Percentiles rank a stretch among this genome's conserved stretches.
Conservation (phyloP, 2,329 filamentous ascomycete genomes). For the Fusarium virguliforme region DNA sequence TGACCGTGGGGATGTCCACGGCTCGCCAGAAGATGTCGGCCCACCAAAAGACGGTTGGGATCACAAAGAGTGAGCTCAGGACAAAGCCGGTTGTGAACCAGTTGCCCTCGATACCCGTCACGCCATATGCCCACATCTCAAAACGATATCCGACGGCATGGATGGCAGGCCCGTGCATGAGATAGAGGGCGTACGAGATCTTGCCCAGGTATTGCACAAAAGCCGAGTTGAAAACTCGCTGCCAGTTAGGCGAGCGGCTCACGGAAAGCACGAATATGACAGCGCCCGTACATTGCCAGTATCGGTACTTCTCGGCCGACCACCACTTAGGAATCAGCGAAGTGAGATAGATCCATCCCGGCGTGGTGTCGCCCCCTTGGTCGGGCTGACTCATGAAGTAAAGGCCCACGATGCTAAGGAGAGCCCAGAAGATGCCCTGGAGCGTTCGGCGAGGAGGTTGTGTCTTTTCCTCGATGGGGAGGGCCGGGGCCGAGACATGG, state of each 20-base stretch:
- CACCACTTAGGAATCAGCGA: conserved; percentile 67
- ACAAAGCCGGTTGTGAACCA: conserved; percentile 65
- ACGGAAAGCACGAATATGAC: conserved; percentile 68
- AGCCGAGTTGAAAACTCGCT: conserved; percentile 66
- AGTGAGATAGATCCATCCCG: conserved; percentile 67
- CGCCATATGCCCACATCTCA: conserved; percentile 64
- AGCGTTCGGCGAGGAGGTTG: conserved; percentile 19
- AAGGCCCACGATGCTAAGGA: conserved; percentile 65
- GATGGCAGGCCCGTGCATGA: conserved; percentile 72
- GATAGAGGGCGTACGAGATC: conserved; percentile 74
- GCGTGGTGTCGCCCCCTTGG: conserved; percentile 62
- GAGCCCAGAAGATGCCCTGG: conserved; percentile 56
- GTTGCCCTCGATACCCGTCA: conserved; percentile 64
- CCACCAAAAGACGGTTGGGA: conserved; percentile 69
- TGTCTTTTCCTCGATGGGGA: conserved; percentile 48
- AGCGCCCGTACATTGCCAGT: conserved; percentile 71
- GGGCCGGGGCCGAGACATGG: conserved; percentile 55
- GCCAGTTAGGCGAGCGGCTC: conserved; percentile 64
- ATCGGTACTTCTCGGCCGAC: conserved; percentile 66
- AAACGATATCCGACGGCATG: conserved; percentile 69
- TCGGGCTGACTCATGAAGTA: conserved; percentile 66
- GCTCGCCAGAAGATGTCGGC: conserved; percentile 71
- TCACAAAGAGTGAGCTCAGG: conserved; percentile 64
- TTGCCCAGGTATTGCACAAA: conserved; percentile 72
- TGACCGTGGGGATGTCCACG: conserved; percentile 70